A percentile compares a stretch with the other conserved stretches of the same genome.
These are phyloP conservation scores for Solanum verrucosum DNA, from an alignment of 257 asterid genomes.

Conservation along the genomic window DNA sequence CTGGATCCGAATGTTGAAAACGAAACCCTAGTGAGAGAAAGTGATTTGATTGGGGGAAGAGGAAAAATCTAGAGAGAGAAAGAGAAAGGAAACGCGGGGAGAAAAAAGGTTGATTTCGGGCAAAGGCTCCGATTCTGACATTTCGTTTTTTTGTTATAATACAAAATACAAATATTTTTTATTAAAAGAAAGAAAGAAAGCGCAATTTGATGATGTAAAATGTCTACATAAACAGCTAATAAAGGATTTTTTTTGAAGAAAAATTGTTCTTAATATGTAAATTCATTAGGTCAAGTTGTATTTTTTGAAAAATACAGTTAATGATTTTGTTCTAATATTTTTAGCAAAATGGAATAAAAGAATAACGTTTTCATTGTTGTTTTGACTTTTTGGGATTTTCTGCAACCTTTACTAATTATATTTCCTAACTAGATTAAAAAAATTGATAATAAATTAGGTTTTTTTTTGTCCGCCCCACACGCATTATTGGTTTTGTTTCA, in stretches of 20 bases:
- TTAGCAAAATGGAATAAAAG: neutral
- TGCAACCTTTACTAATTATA: neutral
- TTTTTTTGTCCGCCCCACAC: neutral
- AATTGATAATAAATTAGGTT: too few relatives aligned
- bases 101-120: neutral
- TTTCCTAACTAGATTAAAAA: neutral
- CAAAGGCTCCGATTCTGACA: neutral
- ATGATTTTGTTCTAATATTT: neutral
- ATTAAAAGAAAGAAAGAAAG: neutral
- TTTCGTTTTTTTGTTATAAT: neutral
- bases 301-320: neutral
- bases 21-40: slow-evolving; percentile 36
- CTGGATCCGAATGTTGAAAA: slow-evolving; percentile 13
- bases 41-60: slow-evolving; percentile 26
- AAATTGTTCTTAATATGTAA: neutral
- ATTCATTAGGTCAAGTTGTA: neutral
- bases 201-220: neutral
- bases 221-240: neutral
- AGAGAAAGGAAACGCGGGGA: slow-evolving; percentile 1
- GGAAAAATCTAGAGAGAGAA: slow-evolving; percentile 12
- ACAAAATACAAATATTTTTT: neutral
- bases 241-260: neutral
- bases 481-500: neutral
- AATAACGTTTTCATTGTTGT: neutral
- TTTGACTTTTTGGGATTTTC: neutral